Evolutionary conservation across 495 filamentous ascomycete genomes (phyloP).

Genomic region (Aspergillus taichungensis): DNA sequence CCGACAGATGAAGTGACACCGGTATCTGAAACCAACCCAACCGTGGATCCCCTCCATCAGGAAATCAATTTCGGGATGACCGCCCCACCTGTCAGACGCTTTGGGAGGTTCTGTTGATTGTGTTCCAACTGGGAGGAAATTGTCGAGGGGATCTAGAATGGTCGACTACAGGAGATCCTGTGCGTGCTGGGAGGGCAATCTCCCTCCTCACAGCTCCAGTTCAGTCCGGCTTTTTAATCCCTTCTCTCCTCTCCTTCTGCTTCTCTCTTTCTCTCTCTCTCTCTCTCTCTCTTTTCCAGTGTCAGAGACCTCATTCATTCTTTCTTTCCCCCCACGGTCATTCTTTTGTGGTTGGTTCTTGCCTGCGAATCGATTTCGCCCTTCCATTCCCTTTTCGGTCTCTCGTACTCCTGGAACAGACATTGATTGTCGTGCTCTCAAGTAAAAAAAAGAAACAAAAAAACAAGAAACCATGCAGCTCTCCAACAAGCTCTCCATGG

Average conservation of each 20-base stretch:
- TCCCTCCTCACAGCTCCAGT: not conserved
- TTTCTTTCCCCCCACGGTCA: conserved; percentile 27
- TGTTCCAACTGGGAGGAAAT: too few relatives aligned
- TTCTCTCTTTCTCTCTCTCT: conserved; percentile 11
- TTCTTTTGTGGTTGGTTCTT: conserved; percentile 23
- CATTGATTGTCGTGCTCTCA: not conserved
- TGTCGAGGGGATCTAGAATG: too few relatives aligned
- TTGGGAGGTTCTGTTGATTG: too few relatives aligned
- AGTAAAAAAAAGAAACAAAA: not conserved
- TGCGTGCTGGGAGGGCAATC: not conserved
- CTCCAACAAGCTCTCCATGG: conserved; percentile 40
- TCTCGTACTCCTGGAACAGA: conserved; percentile 1
- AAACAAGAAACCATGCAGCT: conserved; percentile 21
- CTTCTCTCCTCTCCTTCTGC: conserved; percentile 6
- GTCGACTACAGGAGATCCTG: too few relatives aligned
- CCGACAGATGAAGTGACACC: too few relatives aligned
- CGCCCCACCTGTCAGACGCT: too few relatives aligned
- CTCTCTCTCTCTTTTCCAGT: conserved; percentile 15
- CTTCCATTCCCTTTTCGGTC: conserved; percentile 15
- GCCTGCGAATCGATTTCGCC: conserved; percentile 43
- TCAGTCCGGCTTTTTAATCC: not conserved
- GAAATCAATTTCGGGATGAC: too few relatives aligned
- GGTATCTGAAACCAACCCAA: too few relatives aligned
- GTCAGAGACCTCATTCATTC: conserved; percentile 16
- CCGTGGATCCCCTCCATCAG: too few relatives aligned